A percentile compares a stretch with the other conserved stretches of the same genome.
Evolutionary conservation across 805 yeast genomes (phyloP).

Genomic region (Metschnikowia bowlesiae): DNA sequence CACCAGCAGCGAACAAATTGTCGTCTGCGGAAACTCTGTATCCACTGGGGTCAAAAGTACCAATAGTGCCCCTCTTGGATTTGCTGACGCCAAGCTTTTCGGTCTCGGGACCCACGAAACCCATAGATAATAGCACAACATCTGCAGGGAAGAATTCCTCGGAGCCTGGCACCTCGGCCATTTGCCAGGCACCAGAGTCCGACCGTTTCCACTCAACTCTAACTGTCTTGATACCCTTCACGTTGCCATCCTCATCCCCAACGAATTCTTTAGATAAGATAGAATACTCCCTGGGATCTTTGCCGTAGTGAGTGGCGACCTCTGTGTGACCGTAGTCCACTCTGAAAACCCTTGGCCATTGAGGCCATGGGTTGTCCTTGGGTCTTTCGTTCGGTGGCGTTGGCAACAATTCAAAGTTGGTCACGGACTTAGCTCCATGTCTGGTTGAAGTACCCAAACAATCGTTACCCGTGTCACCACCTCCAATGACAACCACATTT

Average conservation of each 20-base stretch:
- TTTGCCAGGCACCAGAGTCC: slow-evolving; percentile 96
- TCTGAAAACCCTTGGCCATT: slow-evolving; percentile 97
- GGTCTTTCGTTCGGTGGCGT: slow-evolving; percentile 83
- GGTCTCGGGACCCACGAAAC: slow-evolving; percentile 94
- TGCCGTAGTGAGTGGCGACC: slow-evolving; percentile 90
- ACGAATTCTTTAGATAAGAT: slow-evolving; percentile 93
- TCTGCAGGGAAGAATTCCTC: slow-evolving; percentile 96
- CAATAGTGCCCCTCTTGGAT: slow-evolving; percentile 81
- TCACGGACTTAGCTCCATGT: slow-evolving; percentile 93
- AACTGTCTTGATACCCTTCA: slow-evolving; percentile 90
- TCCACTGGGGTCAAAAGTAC: slow-evolving; percentile 53
- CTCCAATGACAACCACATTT: slow-evolving; percentile 94
- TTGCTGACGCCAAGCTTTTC: slow-evolving; percentile 64
- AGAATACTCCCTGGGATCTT: slow-evolving; percentile 96
- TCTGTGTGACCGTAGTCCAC: slow-evolving; percentile 98
- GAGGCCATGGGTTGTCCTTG: slow-evolving; percentile 99
- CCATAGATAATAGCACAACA: slow-evolving; percentile 91
- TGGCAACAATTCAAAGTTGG: slow-evolving; percentile 91
- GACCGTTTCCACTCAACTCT: slow-evolving; percentile 98
- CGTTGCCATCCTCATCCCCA: slow-evolving; percentile 92
- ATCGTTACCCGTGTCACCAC: slow-evolving; percentile 99
- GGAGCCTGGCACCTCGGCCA: slow-evolving; percentile 94
- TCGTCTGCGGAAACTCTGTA: slow-evolving; percentile 62
- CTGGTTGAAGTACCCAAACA: slow-evolving; percentile 96
- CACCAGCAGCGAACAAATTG: slow-evolving; percentile 93